Evolutionary conservation across 2,329 filamentous ascomycete species (phyloP), one percentile per base, ranked within the genome.

Genomic region (Lasiodiplodia theobromae): DNA sequence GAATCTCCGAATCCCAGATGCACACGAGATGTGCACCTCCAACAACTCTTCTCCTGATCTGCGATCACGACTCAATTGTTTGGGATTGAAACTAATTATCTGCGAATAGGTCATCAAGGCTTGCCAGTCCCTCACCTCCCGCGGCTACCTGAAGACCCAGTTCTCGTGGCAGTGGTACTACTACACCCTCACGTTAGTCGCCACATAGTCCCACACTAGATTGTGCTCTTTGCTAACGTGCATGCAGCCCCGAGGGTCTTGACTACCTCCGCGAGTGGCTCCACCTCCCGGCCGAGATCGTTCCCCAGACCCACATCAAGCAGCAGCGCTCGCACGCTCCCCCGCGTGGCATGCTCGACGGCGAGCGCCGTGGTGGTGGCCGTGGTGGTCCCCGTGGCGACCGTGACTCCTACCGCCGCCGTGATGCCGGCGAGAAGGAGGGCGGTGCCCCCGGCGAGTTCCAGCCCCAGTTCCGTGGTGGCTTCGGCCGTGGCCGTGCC

Each of bases 251-350:
- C 82, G 94, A 98, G 89, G 96, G 96, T 87, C 95, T 99, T 84
- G 95, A 98, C 88, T 99, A 99, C 90, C 94, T 99, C 84, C 95
- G 96, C 83, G 96, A 99, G 89, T 99, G 96, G 96, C 94, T 99
- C 79, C 96, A 99, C 87, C 92, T 99, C 79, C 96, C 96, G 80
- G 94, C 96, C 83, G 96, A 99, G 91, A 97, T 99, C 82, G 96
- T 99, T 77, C 96, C 96, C 78, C 94, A 96, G 81, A 99, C 96
- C 81, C 96, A 99, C 92, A 98, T 99, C 88, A 99, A 99, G 93
- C 94, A 97, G 89, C 94, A 97, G 89, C 93, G 96, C 85, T 96
- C 93, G 79, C 94, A 97, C 86, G 94, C 94, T 86, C 95, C 95
- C 85, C 95, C 96, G 82, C 94, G 96, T 81, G 96, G 96, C 82